These are phyloP conservation scores for Halophytophthora polymorphica DNA, from an alignment of 352 stramenopile species.

Conservation along the genomic window DNA sequence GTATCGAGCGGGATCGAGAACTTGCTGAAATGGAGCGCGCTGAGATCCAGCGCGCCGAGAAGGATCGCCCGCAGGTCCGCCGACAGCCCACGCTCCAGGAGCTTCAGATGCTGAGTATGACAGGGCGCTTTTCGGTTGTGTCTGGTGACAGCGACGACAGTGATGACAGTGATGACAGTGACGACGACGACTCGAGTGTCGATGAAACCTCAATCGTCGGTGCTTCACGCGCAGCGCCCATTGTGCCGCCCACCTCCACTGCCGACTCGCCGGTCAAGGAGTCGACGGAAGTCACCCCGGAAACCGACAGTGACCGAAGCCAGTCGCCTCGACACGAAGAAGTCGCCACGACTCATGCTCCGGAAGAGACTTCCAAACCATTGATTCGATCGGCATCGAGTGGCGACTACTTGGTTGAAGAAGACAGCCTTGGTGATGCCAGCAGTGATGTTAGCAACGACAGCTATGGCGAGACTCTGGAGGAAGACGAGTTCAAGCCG, in stretches of 20 bases:
- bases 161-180: slow-evolving; percentile 18
- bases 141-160: slow-evolving; percentile 36
- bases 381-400: slow-evolving; percentile 14
- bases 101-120: slow-evolving; percentile 45
- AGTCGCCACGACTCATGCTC: slow-evolving; percentile 6
- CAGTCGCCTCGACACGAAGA: slow-evolving; percentile 4
- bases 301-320: slow-evolving; percentile 3
- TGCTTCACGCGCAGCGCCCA: slow-evolving; percentile 4
- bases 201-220: slow-evolving; percentile 25
- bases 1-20: neutral
- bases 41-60: neutral
- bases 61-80: slow-evolving; percentile 9
- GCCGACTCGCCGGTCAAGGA: neutral
- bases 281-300: neutral
- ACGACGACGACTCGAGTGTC: slow-evolving; percentile 28
- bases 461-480: slow-evolving; percentile 27
- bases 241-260: neutral
- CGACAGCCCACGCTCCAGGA: slow-evolving; percentile 39
- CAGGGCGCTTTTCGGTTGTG: slow-evolving; percentile 39
- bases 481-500: slow-evolving; percentile 16
- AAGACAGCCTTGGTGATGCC: slow-evolving; percentile 10
- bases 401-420: slow-evolving; percentile 9
- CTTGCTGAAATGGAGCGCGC: neutral
- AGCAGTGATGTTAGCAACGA: slow-evolving; percentile 29
- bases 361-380: slow-evolving; percentile 8